Conservation (phyloP, 176 grass and related monocot species). For the Panicum miliaceum region DNA sequence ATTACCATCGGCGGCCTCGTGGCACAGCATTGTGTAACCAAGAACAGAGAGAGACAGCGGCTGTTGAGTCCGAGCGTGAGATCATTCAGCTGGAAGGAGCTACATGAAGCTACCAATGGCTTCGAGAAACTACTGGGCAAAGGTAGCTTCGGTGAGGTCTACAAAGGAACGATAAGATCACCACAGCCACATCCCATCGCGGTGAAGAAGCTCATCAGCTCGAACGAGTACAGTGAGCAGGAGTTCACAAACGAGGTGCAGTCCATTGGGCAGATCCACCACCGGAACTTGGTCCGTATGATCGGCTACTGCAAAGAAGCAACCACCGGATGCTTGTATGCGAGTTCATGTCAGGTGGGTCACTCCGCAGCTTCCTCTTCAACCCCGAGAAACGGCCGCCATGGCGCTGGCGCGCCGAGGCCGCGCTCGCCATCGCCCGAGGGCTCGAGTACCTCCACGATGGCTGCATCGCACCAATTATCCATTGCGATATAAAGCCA, state of each 20-base stretch:
- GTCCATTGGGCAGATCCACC: constrained; percentile 47
- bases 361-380: not conserved
- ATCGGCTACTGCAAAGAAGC: constrained; percentile 37
- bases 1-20: not conserved
- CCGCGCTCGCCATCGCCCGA: not conserved
- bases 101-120: constrained; percentile 30
- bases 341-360: constrained; percentile 36
- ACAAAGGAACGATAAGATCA: not conserved
- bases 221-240: constrained; percentile 23
- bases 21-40: not conserved
- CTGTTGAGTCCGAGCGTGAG: not conserved
- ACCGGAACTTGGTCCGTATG: constrained; percentile 40
- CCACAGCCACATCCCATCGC: not conserved
- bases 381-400: not conserved
- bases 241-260: constrained; percentile 48
- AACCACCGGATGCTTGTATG: constrained; percentile 38
- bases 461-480: constrained; percentile 8
- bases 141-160: constrained; percentile 48
- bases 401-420: constrained; percentile 40
- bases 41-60: not conserved
- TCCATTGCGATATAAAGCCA: constrained; percentile 42
- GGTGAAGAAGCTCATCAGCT: constrained; percentile 45
- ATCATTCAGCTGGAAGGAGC: constrained; percentile 43
- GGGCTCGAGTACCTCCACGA: constrained; percentile 42
- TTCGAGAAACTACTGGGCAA: constrained; percentile 36